Evolutionary conservation across 1,284 basidiomycete genomes (phyloP), one percentile per base, ranked within the genome.

Genomic region (Ustilago curta): DNA sequence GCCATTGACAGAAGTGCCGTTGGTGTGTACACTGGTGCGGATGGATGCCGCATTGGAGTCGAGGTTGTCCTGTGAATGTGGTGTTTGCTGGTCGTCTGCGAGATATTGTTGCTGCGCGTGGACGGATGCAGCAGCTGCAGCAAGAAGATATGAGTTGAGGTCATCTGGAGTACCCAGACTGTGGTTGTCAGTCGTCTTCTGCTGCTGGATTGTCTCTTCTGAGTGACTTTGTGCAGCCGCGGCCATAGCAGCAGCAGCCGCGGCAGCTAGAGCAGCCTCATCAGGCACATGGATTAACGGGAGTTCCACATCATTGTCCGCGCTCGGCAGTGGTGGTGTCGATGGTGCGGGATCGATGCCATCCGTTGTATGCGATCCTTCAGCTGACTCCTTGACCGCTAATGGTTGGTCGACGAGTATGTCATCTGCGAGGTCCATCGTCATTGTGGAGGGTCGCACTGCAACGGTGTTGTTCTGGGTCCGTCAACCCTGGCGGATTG

Each of bases 81-180:
- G 31, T 14, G 48, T 56, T 16, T 59, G 43, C 3, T 47, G 50
- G 16, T 39, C 52, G n/a, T 65, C 45, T 39, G 43, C 45, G 21
- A 53, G 27, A 14, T 31, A 23, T 4, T 63, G 76, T 19, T 78
- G 76, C 57, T 76, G 72, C 27, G 74, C 69, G 9, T 69, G 72
- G 14, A 70, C 70, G 1, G 73, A 75, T 2, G 72, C 76, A 4
- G 76, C 76, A 8, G 76, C 75, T 6, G 70, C 71, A 23, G 73
- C 76, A 12, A 78, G 65, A 12, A 78, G 59, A 19, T 75, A 78
- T 14, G 76, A 70, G 43, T 64, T 47, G 59, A 78, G 69, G 35
- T 70, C 69, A 18, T 61, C 64, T 1, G 60, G 19, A 4, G 14
- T 50, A n/a, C 35, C 25, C 19, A 56, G 19, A 18, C 19, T 48